Evolutionary conservation across 2,329 filamentous ascomycete species (phyloP).

Genomic region (Uncinocarpus reesii): DNA sequence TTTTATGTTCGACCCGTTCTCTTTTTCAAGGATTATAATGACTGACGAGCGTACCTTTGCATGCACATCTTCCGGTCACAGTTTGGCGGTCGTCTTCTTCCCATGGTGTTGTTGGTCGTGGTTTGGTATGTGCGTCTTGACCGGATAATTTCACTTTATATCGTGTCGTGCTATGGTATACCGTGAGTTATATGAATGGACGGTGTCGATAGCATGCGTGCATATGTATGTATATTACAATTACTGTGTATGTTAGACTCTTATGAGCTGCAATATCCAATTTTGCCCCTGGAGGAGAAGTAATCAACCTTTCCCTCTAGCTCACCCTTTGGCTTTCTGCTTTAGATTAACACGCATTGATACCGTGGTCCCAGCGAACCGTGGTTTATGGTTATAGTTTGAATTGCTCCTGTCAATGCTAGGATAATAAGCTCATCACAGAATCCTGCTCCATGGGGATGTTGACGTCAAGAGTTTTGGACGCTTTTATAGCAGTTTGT

Average conservation of each 20-base stretch:
- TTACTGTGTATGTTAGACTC: neutral
- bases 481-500: neutral
- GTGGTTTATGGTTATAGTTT: no score
- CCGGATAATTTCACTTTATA: neutral
- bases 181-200: neutral
- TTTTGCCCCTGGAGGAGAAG: neutral
- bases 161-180: neutral
- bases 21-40: neutral
- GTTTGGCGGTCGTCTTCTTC: no score
- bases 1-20: neutral
- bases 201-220: neutral
- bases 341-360: no score
- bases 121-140: no score
- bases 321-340: no score
- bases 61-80: neutral
- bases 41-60: constrained; percentile 1
- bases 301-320: neutral
- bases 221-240: constrained; percentile 6
- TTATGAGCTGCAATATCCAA: neutral
- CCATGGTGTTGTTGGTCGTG: no score
- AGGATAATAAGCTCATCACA: neutral
- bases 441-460: neutral
- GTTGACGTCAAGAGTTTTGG: neutral
- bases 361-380: no score
- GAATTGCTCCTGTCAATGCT: neutral